Percentiles rank a stretch among this genome's conserved stretches.
Evolutionary conservation across 768 basidiomycete genomes (phyloP).

Genomic region (Ramaria sp.): DNA sequence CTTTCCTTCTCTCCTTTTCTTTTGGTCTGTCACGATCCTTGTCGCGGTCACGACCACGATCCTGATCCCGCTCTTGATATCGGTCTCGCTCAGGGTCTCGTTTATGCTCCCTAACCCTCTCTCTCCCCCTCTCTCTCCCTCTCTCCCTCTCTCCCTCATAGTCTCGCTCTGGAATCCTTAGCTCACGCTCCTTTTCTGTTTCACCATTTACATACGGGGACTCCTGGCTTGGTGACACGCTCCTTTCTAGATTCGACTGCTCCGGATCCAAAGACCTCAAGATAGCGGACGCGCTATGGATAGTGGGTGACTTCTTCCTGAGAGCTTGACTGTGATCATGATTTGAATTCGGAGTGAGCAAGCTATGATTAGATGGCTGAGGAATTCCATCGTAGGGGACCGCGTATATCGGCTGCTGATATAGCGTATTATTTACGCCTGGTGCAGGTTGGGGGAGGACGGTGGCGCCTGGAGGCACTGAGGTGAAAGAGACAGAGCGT

Average conservation of each 20-base stretch:
- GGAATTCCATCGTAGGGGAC: neutral
- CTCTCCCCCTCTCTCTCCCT: slow-evolving; percentile 24
- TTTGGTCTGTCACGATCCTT: slow-evolving; percentile 1
- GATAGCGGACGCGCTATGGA: slow-evolving; percentile 1
- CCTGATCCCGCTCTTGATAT: neutral
- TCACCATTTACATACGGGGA: neutral
- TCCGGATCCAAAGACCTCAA: slow-evolving; percentile 8
- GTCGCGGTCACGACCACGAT: neutral
- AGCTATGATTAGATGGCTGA: neutral
- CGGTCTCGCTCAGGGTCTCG: slow-evolving; percentile 21
- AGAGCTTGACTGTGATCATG: neutral
- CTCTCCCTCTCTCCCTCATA: slow-evolving; percentile 16
- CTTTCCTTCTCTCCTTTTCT: slow-evolving; percentile 11
- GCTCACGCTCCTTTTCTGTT: neutral
- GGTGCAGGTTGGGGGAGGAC: neutral
- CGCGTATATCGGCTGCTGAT: neutral
- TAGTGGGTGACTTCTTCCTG: neutral
- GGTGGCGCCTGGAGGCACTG: neutral
- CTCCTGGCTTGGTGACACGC: slow-evolving; percentile 6
- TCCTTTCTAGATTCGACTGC: neutral
- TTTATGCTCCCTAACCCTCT: slow-evolving; percentile 34
- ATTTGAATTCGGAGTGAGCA: neutral
- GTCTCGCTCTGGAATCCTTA: slow-evolving; percentile 8
- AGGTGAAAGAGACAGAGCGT: slow-evolving; percentile 2
- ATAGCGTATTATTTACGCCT: neutral